Conservation (phyloP, 208 protist species). For the Crithidia thermophila region DNA sequence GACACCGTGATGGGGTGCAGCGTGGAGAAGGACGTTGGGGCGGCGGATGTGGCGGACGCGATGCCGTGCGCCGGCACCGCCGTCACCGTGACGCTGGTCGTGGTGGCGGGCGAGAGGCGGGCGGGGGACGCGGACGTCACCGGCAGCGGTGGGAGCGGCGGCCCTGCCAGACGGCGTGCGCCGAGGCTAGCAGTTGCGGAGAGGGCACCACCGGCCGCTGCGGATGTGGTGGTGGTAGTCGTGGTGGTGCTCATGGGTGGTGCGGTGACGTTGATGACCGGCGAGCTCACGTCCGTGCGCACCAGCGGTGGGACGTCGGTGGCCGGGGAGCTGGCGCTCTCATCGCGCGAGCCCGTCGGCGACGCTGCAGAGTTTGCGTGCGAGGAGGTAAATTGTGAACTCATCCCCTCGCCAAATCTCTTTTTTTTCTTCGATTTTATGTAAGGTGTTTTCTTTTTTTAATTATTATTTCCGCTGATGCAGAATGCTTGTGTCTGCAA, state of each 20-base stretch:
- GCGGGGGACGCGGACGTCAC: neutral
- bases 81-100: neutral
- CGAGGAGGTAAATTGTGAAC: too few relatives aligned
- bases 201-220: too few relatives aligned
- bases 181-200: neutral
- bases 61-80: neutral
- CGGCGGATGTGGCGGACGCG: neutral
- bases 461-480: too few relatives aligned
- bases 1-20: slow-evolving; percentile 5
- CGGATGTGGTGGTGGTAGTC: slow-evolving; percentile 2
- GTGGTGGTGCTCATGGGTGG: neutral
- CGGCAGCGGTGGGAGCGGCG: slow-evolving; percentile 4
- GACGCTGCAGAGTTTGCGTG: neutral
- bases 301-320: slow-evolving; percentile 3
- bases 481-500: too few relatives aligned
- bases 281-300: slow-evolving; percentile 5
- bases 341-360: neutral
- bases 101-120: neutral
- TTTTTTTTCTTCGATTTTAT: too few relatives aligned
- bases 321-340: neutral
- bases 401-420: too few relatives aligned
- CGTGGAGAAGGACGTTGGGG: neutral
- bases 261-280: neutral
- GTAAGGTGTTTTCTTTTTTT: too few relatives aligned
- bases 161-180: neutral